Evolutionary conservation across 2,329 filamentous ascomycete species (phyloP).

Genomic region (Echinosphaeria canescens): DNA sequence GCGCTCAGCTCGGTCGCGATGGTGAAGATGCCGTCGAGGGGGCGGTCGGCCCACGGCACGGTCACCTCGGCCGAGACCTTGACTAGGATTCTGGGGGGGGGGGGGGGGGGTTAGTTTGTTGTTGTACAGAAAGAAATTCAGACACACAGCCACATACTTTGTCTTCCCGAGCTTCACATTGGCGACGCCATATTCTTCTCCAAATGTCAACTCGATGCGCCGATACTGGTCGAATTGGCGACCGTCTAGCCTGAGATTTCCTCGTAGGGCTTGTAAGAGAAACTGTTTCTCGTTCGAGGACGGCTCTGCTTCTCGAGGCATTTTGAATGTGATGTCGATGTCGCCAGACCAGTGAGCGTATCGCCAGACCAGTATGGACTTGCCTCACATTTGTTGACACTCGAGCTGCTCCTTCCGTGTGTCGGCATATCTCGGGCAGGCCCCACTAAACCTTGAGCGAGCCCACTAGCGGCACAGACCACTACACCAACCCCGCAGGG

Average conservation of each 20-base stretch:
- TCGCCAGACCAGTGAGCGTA: no score
- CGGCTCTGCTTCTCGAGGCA: slow-evolving; percentile 85
- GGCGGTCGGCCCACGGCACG: slow-evolving; percentile 66
- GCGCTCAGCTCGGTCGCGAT: slow-evolving; percentile 82
- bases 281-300: slow-evolving; percentile 81
- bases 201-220: slow-evolving; percentile 57
- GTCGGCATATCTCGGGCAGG: no score
- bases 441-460: no score
- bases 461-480: no score
- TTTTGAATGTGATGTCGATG: no score
- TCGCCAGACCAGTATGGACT: no score
- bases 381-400: no score
- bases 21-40: slow-evolving; percentile 88
- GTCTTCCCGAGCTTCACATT: slow-evolving; percentile 83
- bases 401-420: no score
- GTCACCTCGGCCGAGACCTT: slow-evolving; percentile 79
- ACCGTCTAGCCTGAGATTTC: slow-evolving; percentile 68
- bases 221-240: slow-evolving; percentile 66
- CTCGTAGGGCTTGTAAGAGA: slow-evolving; percentile 58
- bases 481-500: no score
- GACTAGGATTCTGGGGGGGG: slow-evolving; percentile 45
- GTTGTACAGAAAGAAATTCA: no score
- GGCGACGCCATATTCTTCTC: slow-evolving; percentile 76
- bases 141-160: no score
- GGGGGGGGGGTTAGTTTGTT: no score